phyloP scores from a whole-genome alignment of 192 early-diverging fungal species.

The Pilobolus umbonatus region DNA sequence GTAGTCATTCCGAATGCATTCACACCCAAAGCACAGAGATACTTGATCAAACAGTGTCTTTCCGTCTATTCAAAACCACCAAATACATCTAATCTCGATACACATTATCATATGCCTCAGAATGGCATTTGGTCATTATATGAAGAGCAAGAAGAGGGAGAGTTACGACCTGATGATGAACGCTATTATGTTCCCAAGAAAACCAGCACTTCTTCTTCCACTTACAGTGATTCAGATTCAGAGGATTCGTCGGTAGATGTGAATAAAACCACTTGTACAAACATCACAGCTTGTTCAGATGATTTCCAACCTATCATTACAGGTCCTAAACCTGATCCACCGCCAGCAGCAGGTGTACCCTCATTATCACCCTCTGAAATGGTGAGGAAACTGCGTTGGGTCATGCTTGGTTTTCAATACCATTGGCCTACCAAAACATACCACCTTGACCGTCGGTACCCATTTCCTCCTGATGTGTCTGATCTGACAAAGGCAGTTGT shows the following conservation, averaged over 20 bases:
- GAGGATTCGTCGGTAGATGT: neutral
- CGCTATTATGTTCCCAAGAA: conserved; percentile 32
- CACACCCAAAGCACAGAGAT: conserved; percentile 63
- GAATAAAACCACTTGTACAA: neutral
- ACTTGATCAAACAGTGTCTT: conserved; percentile 67
- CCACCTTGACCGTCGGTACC: conserved; percentile 53
- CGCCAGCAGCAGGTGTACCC: neutral
- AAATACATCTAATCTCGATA: conserved; percentile 85
- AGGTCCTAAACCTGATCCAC: neutral
- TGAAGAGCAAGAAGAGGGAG: conserved; percentile 29
- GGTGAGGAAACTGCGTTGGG: conserved; percentile 64
- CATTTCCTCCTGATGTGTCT: conserved; percentile 65
- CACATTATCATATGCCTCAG: conserved; percentile 69
- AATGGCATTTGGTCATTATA: conserved; percentile 58
- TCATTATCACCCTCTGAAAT: conserved; percentile 37
- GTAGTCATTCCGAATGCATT: conserved; percentile 78
- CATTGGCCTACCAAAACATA: conserved; percentile 82
- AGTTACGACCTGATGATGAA: conserved; percentile 18
- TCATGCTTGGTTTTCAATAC: conserved; percentile 75
- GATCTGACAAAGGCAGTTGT: conserved; percentile 65
- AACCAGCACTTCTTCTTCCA: neutral
- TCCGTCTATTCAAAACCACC: conserved; percentile 72
- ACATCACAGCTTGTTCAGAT: conserved; percentile 7
- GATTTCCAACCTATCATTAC: conserved; percentile 1
- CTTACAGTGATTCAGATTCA: conserved; percentile 1